phyloP scores from a whole-genome alignment of 208 protist species.

The Herpetomonas tarakana region DNA sequence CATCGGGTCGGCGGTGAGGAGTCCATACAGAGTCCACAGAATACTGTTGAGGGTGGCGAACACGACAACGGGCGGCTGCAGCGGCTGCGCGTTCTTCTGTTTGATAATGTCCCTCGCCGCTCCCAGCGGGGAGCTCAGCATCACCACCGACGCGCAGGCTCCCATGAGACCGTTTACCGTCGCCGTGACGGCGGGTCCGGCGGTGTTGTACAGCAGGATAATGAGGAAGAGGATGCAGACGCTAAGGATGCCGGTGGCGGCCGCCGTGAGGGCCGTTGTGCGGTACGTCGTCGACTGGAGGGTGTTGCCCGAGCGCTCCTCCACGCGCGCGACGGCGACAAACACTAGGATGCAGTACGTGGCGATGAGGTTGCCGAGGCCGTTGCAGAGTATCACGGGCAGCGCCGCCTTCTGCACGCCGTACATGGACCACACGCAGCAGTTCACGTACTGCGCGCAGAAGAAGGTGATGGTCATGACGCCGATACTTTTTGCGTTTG shows the following conservation, averaged over 20 bases:
- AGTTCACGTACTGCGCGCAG: conserved; percentile 63
- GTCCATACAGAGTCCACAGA: conserved; percentile 56
- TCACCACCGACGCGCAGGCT: conserved; percentile 48
- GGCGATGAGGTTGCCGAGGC: conserved; percentile 35
- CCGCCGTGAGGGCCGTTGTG: conserved; percentile 11
- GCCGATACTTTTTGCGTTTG: conserved; percentile 30
- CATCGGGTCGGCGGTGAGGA: conserved; percentile 38
- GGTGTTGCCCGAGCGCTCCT: conserved; percentile 36
- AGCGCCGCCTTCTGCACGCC: conserved; percentile 23
- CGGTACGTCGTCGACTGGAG: conserved; percentile 42
- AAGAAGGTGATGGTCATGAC: conserved; percentile 64
- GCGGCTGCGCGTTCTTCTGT: conserved; percentile 49
- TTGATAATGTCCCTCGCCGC: conserved; percentile 55
- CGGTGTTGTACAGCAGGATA: conserved; percentile 26
- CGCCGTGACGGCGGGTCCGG: conserved; percentile 9
- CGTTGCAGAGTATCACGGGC: conserved; percentile 53
- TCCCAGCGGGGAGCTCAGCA: conserved; percentile 63
- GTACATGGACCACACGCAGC: conserved; percentile 61
- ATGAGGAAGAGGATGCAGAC: conserved; percentile 28
- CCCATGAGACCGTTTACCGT: conserved; percentile 46
- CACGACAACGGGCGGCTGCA: conserved; percentile 43
- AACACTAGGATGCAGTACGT: conserved; percentile 60
- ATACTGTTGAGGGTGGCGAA: conserved; percentile 52
- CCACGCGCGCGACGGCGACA: conserved; percentile 36
- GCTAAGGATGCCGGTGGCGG: conserved; percentile 13